phyloP scores from a whole-genome alignment of 2,329 filamentous ascomycete species.

The Aspergillus sergii region DNA sequence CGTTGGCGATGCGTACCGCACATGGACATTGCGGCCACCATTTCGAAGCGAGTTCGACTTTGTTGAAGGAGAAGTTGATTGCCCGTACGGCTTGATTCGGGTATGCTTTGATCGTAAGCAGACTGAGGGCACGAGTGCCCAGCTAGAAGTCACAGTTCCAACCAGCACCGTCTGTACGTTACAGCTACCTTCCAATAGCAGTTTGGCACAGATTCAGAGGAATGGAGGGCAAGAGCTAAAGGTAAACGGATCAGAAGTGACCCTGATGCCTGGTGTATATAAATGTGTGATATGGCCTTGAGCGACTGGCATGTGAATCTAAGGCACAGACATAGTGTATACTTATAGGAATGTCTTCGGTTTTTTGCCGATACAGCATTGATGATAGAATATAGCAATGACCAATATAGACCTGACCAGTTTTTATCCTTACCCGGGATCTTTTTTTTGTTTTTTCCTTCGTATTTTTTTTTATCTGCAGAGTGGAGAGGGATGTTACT shows the following conservation, averaged over 20 bases:
- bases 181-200: not conserved
- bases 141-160: conserved; percentile 1
- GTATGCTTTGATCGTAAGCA: not conserved
- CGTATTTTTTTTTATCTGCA: not conserved
- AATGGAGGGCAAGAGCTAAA: not conserved
- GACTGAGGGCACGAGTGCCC: not conserved
- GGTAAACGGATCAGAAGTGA: not conserved
- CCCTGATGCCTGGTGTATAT: conserved; percentile 1
- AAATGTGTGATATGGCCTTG: not conserved
- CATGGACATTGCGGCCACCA: conserved; percentile 44
- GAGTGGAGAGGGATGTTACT: not conserved
- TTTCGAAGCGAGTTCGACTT: conserved; percentile 44
- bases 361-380: not conserved
- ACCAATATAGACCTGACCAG: not conserved
- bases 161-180: not conserved
- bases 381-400: not conserved
- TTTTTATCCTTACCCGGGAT: not conserved
- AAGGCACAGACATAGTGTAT: not conserved
- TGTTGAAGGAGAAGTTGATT: conserved; percentile 24
- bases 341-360: not conserved
- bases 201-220: not conserved
- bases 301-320: not conserved
- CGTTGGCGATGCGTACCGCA: conserved; percentile 42
- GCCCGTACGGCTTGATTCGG: conserved; percentile 23
- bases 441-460: not conserved